These are phyloP conservation scores for Candida silvatica DNA, from an alignment of 805 yeast genomes.

Conservation along the genomic window DNA sequence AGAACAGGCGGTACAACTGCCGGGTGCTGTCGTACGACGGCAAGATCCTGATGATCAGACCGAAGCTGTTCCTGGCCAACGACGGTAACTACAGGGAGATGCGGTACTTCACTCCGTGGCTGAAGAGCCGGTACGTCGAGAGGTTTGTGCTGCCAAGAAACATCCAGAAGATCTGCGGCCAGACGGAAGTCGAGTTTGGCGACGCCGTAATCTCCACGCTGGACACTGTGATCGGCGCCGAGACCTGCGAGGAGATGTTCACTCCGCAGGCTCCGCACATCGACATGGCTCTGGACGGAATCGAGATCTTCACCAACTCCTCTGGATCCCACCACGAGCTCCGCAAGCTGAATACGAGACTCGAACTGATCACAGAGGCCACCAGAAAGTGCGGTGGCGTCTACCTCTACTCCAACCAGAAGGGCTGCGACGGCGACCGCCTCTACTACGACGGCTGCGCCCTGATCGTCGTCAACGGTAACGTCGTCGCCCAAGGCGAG, in stretches of 20 bases:
- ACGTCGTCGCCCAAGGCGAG: constrained; percentile 84
- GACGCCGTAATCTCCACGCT: constrained; percentile 80
- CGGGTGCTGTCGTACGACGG: constrained; percentile 77
- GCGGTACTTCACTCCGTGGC: constrained; percentile 97
- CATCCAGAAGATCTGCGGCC: constrained; percentile 60
- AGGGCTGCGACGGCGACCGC: constrained; percentile 98
- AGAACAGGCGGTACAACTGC: constrained; percentile 85
- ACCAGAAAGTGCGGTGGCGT: constrained; percentile 96
- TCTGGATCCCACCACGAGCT: constrained; percentile 98
- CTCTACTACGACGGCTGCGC: constrained; percentile 97
- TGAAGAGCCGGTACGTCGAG: constrained; percentile 69
- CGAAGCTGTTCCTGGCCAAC: constrained; percentile 88
- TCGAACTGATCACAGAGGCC: constrained; percentile 82
- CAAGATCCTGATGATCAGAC: constrained; percentile 75
- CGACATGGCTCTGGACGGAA: constrained; percentile 87
- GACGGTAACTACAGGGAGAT: constrained; percentile 98
- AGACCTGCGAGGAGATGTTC: constrained; percentile 95
- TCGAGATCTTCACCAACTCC: constrained; percentile 93
- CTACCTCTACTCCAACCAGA: constrained; percentile 87
- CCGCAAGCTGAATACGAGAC: constrained; percentile 77
- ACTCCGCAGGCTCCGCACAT: constrained; percentile 96
- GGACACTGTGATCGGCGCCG: constrained; percentile 92
- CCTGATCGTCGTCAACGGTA: constrained; percentile 84
- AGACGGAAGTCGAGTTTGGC: constrained; percentile 66
- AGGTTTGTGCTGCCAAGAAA: constrained; percentile 61